phyloP scores from a whole-genome alignment of 2,329 filamentous ascomycete genomes.

The Neofusicoccum parvum region DNA sequence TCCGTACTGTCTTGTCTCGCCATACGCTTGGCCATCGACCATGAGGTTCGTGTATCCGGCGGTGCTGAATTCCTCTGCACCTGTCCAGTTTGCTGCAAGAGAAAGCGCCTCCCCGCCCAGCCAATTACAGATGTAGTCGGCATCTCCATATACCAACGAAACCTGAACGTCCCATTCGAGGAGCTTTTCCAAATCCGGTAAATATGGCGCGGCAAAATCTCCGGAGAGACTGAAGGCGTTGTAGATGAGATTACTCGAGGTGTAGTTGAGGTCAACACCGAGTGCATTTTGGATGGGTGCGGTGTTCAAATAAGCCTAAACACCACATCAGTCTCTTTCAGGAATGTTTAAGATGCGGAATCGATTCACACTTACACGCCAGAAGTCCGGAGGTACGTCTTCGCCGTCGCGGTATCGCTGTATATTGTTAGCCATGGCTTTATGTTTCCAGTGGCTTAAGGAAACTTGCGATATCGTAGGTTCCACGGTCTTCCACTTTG shows the following conservation, averaged over 20 bases:
- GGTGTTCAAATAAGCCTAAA: conserved; percentile 49
- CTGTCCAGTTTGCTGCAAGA: conserved; percentile 48
- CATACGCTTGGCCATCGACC: conserved; percentile 63
- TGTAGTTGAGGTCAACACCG: conserved; percentile 63
- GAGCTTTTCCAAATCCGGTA: conserved; percentile 23
- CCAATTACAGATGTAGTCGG: conserved; percentile 20
- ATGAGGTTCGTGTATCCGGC: conserved; percentile 73
- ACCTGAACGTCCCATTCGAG: not conserved
- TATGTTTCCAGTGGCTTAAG: not conserved
- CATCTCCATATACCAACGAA: conserved; percentile 4
- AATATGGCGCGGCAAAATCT: conserved; percentile 45
- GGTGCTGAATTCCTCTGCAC: conserved; percentile 55
- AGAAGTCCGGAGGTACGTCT: conserved; percentile 28
- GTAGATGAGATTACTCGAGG: conserved; percentile 40
- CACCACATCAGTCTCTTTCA: not conserved
- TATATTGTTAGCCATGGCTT: conserved; percentile 24
- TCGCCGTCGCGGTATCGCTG: conserved; percentile 48
- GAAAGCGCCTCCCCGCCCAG: conserved; percentile 5
- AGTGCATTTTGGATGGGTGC: conserved; percentile 59
- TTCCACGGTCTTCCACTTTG: conserved; percentile 48
- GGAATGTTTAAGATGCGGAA: not conserved
- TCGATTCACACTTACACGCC: not conserved
- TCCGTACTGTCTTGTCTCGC: conserved; percentile 73
- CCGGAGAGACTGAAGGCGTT: conserved; percentile 43
- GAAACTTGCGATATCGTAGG: conserved; percentile 56